phyloP scores from a whole-genome alignment of 441 rosid genomes.

The Capsella rubella region DNA sequence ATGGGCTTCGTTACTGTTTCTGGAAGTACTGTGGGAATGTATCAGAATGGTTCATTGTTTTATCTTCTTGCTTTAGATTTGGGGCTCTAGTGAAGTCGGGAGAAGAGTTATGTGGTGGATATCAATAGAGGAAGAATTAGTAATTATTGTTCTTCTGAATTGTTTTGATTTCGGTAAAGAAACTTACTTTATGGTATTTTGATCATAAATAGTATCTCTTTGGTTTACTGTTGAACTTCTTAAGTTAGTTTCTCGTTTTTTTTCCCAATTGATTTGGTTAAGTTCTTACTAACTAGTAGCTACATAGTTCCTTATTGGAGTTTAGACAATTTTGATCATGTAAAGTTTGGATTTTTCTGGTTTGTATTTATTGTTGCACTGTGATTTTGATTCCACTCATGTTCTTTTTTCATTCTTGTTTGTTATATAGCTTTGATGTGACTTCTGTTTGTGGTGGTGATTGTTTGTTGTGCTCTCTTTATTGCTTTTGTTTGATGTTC shows the following conservation, averaged over 20 bases:
- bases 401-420: not conserved
- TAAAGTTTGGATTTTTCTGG: conserved; percentile 8
- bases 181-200: not conserved
- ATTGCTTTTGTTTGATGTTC: conserved; percentile 6
- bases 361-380: not conserved
- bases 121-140: conserved; percentile 3
- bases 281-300: not conserved
- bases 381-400: not conserved
- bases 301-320: not conserved
- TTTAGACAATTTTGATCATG: not conserved
- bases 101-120: not conserved
- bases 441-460: not conserved
- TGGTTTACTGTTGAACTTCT: not conserved
- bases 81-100: too few species aligned
- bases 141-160: not conserved
- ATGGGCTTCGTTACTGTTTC: not conserved
- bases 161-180: not conserved
- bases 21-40: not conserved
- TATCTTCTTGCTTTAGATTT: conserved; percentile 4
- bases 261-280: not conserved
- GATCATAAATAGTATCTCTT: not conserved
- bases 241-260: not conserved
- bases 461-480: not conserved
- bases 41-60: conserved; percentile 6
- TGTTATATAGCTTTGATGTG: not conserved